Conservation (phyloP, 225 moss, liverwort and hornwort species). For the Sphagnum tenellum region DNA sequence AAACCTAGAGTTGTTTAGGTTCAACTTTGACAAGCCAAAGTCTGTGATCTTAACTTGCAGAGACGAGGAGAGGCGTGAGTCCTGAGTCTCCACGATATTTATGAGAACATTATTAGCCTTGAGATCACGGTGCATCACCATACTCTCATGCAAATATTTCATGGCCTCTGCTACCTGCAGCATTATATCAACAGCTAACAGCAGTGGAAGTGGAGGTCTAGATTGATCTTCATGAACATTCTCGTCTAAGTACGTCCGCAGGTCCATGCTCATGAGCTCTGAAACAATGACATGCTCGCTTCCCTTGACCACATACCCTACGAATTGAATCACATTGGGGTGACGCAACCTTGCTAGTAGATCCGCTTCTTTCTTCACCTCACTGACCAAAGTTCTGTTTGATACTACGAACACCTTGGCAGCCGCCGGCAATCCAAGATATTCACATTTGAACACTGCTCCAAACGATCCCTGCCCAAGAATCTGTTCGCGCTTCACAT, state of each 20-base stretch:
- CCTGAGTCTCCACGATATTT: conserved; percentile 16
- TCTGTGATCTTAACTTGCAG: conserved; percentile 31
- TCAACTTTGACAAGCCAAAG: conserved; percentile 26
- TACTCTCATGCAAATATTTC: conserved; percentile 37
- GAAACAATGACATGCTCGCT: conserved; percentile 22
- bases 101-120: conserved; percentile 29
- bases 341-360: conserved; percentile 21
- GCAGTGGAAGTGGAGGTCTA: conserved; percentile 14
- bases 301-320: conserved; percentile 20
- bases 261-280: conserved; percentile 25
- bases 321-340: conserved; percentile 38
- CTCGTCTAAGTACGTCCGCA: conserved; percentile 16
- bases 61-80: neutral
- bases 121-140: conserved; percentile 27
- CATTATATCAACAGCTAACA: conserved; percentile 28
- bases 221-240: neutral
- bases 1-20: neutral
- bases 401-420: conserved; percentile 14
- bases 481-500: conserved; percentile 11
- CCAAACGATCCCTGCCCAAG: conserved; percentile 24
- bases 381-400: conserved; percentile 12
- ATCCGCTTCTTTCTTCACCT: conserved; percentile 21
- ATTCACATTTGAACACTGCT: conserved; percentile 36
- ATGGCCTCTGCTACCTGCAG: conserved; percentile 32
- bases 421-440: conserved; percentile 28